Evolutionary conservation across 805 yeast genomes (phyloP).

Genomic region (Suhomyces xylopsoci): DNA sequence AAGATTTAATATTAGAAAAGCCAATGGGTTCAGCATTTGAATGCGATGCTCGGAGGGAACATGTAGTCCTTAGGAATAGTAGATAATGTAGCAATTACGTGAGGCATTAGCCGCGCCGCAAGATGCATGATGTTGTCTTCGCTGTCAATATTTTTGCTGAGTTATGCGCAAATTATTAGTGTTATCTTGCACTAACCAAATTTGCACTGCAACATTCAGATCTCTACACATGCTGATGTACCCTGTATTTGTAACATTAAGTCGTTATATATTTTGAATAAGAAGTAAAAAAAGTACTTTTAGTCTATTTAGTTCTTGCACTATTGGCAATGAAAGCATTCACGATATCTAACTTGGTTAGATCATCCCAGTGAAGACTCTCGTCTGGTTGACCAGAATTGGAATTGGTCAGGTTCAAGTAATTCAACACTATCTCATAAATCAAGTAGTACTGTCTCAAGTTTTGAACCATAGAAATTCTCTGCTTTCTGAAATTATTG

Average conservation of each 20-base stretch:
- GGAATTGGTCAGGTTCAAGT: slow-evolving; percentile 9
- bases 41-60: background rate
- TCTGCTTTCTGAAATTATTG: slow-evolving; percentile 46
- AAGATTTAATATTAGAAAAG: background rate
- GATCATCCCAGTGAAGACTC: slow-evolving; percentile 5
- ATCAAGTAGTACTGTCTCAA: slow-evolving; percentile 51
- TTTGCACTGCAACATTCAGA: background rate
- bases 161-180: background rate
- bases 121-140: background rate
- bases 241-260: background rate
- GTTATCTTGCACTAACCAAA: background rate
- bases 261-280: background rate
- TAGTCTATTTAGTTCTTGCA: background rate
- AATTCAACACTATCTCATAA: slow-evolving; percentile 38
- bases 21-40: background rate
- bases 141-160: background rate
- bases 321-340: slow-evolving; percentile 6
- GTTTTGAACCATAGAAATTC: slow-evolving; percentile 60
- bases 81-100: background rate
- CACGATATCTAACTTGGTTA: slow-evolving; percentile 9
- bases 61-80: background rate
- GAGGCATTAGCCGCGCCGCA: background rate
- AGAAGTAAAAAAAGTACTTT: background rate
- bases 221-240: background rate
- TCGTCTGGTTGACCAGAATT: background rate